Evolutionary conservation across 2,329 filamentous ascomycete genomes (phyloP), one percentile per base, ranked within the genome.

Genomic region (Blumeriella jaapii): DNA sequence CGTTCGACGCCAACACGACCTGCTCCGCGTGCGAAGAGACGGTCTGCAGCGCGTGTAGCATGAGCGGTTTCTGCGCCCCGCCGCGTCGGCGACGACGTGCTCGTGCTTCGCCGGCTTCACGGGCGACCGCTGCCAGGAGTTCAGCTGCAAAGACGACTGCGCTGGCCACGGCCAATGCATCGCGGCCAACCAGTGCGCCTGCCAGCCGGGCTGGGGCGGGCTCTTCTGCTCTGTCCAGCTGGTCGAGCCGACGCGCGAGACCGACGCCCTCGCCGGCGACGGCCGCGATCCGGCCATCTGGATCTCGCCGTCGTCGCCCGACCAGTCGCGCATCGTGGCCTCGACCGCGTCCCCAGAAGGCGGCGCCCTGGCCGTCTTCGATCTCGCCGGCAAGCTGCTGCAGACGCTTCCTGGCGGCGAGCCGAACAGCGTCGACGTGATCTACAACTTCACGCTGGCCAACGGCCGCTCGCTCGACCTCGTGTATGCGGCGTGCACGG

Each of bases 231-330:
- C 31, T 1, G 25, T 33, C 8, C 31, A 25, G 6, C 31, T 33
- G 6, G 23, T 26, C 1, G 31, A 33, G 23, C 31, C 31, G 11
- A 33, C 17, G 11, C 14, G 25, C 13, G 31, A 33, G 15, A 33
- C 31, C 10, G 31, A 19, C 26, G 31, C 23, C 16, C 17, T 25
- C 14, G 31, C 22, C 25, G 31, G 31, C 3, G 31, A 33, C 13
- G 31, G 31, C 10, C 22, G 26, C n/a, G 31, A 33, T 19, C 31
- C 31, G 3, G 31, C 31, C 6, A 33, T 33, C 5, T 33, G 31
- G 31, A 33, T 33, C 5, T 33, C 31, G 10, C 31, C 31, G 9
- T 13, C 26, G 11, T 33, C 31, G 10, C 14, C 31, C 5, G 31
- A 33, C 4, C 14, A 33, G 13, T 25, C 20, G 6, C 22, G 31